Base-by-base conservation (phyloP, 2,329 filamentous ascomycete genomes). In the Pseudopyrenochaeta lycopersici region DNA sequence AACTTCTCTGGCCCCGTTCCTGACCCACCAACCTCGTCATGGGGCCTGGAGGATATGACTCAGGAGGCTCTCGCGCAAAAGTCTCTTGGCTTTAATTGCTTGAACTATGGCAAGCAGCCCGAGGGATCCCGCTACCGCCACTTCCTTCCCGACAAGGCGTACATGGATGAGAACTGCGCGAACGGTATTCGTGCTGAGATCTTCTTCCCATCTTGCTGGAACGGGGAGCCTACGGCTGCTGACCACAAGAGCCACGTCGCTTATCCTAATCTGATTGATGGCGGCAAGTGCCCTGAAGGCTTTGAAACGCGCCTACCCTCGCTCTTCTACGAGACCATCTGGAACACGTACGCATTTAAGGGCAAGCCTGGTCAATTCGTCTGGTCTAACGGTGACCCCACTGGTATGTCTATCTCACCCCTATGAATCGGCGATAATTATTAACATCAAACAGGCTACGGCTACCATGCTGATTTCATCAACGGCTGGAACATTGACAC, bases 11-110 rank as follows among this genome's bases (percentile, higher is more conserved):
- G 67, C 20, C 85, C 88, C 0, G 84, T 91, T 58, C 88, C 88
- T 2, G 85, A 86, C 63, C 80, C 85, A 33, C 83, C 85, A 20
- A 91, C 92, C 77, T 92, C 90, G 11, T 60, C 76, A 20, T 97
- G 93, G 93, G 71, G 76, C 4, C 51, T 49, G 2, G 78, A 86
- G 4, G 85, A 88, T 54, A 84, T 85, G 67, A 89, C 88, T 10
- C 92, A 96, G 79, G 75, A 77, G 14, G 85, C 88, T 46, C 84
- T 97, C 32, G 80, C 79, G 45, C 90, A 96, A 80, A 92, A 93
- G 57, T 91, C 93, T 9, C 67, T 97, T 23, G 94, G 95, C 3
- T 97, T 97, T 85, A 98, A 98, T 82, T 98, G 95, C 77, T 79
- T 99, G 56, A 88, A 98, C 84, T 97, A 97, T 72, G 80, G 76